Evolutionary conservation across 306 rosid species (phyloP).

Genomic region (Acacia confusa): DNA sequence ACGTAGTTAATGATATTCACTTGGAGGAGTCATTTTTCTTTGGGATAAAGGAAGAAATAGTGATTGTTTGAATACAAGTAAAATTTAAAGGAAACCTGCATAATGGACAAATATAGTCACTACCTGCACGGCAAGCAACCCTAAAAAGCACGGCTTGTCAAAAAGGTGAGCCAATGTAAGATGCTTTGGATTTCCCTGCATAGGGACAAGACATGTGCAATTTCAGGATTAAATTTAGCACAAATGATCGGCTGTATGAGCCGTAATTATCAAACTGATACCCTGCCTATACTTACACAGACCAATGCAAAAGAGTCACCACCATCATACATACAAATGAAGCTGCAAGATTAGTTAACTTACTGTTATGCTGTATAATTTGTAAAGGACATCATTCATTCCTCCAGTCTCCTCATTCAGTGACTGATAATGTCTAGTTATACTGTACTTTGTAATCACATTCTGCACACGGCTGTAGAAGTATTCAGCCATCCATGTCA

Average conservation of each 20-base stretch:
- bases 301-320: background rate
- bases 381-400: constrained; percentile 96
- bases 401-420: constrained; percentile 92
- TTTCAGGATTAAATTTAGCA: constrained; percentile 21
- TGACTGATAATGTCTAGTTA: constrained; percentile 62
- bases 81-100: constrained; percentile 1
- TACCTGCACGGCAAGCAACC: constrained; percentile 70
- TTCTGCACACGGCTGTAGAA: constrained; percentile 81
- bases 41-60: background rate
- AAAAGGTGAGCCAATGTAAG: constrained; percentile 72
- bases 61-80: background rate
- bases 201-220: background rate
- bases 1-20: constrained; percentile 19
- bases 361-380: constrained; percentile 69
- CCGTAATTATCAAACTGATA: background rate
- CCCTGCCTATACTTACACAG: background rate
- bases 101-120: background rate
- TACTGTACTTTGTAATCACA: constrained; percentile 50
- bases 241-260: background rate
- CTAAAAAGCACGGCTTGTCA: constrained; percentile 78
- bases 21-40: background rate
- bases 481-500: constrained; percentile 84
- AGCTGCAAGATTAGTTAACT: constrained; percentile 31
- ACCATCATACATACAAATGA: background rate
- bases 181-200: constrained; percentile 58